Percentiles rank a stretch among this genome's conserved stretches.
These are phyloP conservation scores for Suillus discolor DNA, from an alignment of 768 basidiomycete genomes.

Conservation along the genomic window DNA sequence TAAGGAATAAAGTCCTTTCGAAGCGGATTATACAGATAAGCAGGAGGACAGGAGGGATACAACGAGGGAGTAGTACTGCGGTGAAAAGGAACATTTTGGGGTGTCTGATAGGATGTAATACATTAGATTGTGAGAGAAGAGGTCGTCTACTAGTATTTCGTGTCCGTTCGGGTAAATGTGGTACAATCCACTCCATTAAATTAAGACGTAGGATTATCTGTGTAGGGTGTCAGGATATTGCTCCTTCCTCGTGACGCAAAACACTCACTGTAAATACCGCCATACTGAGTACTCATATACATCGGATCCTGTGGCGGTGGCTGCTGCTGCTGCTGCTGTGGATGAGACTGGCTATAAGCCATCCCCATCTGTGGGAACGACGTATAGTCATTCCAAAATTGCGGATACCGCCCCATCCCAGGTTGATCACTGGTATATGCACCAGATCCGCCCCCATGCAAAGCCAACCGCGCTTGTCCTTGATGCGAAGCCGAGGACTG, in stretches of 20 bases:
- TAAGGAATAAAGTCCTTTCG: not conserved
- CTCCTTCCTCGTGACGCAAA: not conserved
- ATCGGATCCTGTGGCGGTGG: constrained; percentile 20
- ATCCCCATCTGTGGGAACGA: constrained; percentile 51
- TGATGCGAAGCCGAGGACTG: constrained; percentile 21
- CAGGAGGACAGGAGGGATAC: not conserved
- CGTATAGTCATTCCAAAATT: constrained; percentile 60
- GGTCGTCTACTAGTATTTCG: not conserved
- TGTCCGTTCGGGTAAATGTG: not conserved
- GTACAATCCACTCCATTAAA: not conserved
- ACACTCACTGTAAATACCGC: constrained; percentile 31
- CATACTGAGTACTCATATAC: constrained; percentile 29
- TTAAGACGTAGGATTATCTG: constrained; percentile 12
- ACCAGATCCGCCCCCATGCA: constrained; percentile 16
- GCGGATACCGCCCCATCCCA: constrained; percentile 42
- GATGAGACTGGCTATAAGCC: constrained; percentile 33
- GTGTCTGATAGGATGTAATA: constrained; percentile 4
- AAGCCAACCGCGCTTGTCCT: constrained; percentile 18
- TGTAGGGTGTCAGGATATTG: not conserved
- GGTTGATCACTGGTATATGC: constrained; percentile 21
- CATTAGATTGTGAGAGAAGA: not conserved
- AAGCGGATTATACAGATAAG: not conserved
- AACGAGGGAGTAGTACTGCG: not conserved
- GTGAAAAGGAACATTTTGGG: not conserved
- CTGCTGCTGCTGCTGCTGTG: constrained; percentile 12